Percentiles rank a stretch among this genome's conserved stretches.
phyloP scores from a whole-genome alignment of 805 yeast genomes.

The Yamadazyma phyllophila region DNA sequence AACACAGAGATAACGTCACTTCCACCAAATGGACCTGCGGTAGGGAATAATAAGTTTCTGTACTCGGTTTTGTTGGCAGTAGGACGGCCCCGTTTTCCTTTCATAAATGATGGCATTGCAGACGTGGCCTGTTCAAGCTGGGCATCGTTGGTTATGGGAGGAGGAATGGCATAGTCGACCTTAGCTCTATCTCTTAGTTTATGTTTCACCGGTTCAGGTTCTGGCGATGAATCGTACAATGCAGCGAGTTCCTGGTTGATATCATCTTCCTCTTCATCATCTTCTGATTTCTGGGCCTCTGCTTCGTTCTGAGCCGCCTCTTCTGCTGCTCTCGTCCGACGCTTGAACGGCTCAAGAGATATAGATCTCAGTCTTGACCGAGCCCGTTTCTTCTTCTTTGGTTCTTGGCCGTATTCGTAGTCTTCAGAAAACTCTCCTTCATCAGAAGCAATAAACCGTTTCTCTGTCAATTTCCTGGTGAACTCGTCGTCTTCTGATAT shows the following conservation, averaged over 20 bases:
- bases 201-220: conserved; percentile 41
- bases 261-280: conserved; percentile 31
- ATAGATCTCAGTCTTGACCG: conserved; percentile 22
- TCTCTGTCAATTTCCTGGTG: conserved; percentile 29
- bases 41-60: conserved; percentile 77
- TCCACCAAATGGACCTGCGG: conserved; percentile 98
- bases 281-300: conserved; percentile 28
- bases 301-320: not conserved
- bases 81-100: conserved; percentile 41
- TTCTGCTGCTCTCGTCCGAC: conserved; percentile 14
- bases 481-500: conserved; percentile 23
- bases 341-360: conserved; percentile 20
- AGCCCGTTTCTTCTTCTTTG: conserved; percentile 10
- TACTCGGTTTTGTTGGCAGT: conserved; percentile 41
- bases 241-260: conserved; percentile 67
- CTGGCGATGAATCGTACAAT: conserved; percentile 58
- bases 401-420: conserved; percentile 19
- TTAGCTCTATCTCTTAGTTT: conserved; percentile 51
- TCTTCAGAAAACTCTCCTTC: conserved; percentile 22
- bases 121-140: conserved; percentile 18
- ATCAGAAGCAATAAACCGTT: conserved; percentile 37
- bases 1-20: conserved; percentile 85
- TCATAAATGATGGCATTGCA: conserved; percentile 20
- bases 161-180: conserved; percentile 79
- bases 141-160: conserved; percentile 58